Base-by-base conservation (phyloP, 345 rosid genomes). In the Kandelia obovata region DNA sequence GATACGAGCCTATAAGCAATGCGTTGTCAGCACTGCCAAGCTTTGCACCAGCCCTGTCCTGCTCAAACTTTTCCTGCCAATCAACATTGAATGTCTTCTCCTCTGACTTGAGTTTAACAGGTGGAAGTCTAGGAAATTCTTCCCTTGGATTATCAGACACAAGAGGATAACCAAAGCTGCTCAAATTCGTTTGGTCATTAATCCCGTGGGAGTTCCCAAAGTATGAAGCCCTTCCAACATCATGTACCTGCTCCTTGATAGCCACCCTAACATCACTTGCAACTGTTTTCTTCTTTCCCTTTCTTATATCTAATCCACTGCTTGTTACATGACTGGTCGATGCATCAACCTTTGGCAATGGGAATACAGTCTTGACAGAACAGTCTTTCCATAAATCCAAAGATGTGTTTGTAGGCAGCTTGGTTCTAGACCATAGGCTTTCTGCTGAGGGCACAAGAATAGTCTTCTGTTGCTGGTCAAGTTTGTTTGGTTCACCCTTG, bases 101-200 rank as follows among this genome's bases (percentile, higher is more conserved):
- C 74, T 88, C 99, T 8, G 96, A 92, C 79, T 92, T 96, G 60
- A 96, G 92, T 79, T 84, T 96, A 73, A 96, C 99, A 2, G 98
- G 99, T 66, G 99, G 94, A 76, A 96, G 84, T 83, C 96, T 84
- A 57, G 99, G 99, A 47, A 82, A 83, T 75, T 92, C 98, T 79
- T 96, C 97, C 81, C 83, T 92, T 34, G 86, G 71, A 69, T 80
- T 78, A 78, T 84, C 94, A 77, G 83, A 73, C 58, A 77, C 71
- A 79, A 80, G 83, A 21, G 97, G 79, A 70, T 84, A 86, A 61
- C 83, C 82, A 47, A 84, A 65, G 71, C 76, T 72, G 58, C 79
- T 74, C n/a, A 73, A 71, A 58, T 61, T 80, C 74, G 79, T 90
- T 69, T 78, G 86, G 39, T 85, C 96, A 61, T 79, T 73, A 67